These are phyloP conservation scores for Cladosporium sp. DNA, from an alignment of 2,329 filamentous ascomycete species.

Conservation along the genomic window DNA sequence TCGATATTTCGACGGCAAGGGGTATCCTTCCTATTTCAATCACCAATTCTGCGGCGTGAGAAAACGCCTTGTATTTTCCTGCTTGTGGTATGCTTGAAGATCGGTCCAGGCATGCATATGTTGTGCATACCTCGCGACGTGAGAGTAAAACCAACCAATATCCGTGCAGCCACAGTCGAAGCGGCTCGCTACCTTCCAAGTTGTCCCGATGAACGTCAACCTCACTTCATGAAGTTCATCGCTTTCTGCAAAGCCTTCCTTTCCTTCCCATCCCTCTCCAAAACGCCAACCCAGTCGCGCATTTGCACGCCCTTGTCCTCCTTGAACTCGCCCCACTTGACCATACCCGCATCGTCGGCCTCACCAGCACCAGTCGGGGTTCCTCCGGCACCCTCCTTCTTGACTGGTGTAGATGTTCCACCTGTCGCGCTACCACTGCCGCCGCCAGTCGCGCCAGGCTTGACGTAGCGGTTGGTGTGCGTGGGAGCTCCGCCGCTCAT, in stretches of 20 bases:
- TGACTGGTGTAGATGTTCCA: conserved; percentile 23
- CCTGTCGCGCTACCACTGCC: conserved; percentile 14
- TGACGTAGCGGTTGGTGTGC: conserved; percentile 44
- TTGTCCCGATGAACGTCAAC: neutral
- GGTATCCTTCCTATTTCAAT: too few species aligned
- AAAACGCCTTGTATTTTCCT: too few species aligned
- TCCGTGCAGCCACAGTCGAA: too few species aligned
- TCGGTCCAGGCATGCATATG: too few species aligned
- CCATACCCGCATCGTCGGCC: conserved; percentile 16
- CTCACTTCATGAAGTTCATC: conserved; percentile 11
- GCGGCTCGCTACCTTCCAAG: too few species aligned
- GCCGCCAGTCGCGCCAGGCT: conserved; percentile 18
- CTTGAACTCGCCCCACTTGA: conserved; percentile 41
- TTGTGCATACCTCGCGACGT: too few species aligned
- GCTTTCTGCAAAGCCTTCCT: conserved; percentile 58
- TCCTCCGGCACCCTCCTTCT: conserved; percentile 8
- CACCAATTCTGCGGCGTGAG: too few species aligned
- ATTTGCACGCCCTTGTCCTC: conserved; percentile 80
- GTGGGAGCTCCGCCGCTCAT: conserved; percentile 52
- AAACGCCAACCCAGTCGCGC: conserved; percentile 72
- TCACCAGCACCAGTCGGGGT: conserved; percentile 13
- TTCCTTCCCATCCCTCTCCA: conserved; percentile 74
- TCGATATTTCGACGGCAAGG: too few species aligned
- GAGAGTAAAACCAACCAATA: too few species aligned
- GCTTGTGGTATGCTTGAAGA: too few species aligned